Conservation (phyloP, 1,284 basidiomycete species). For the Cryptococcus jaspeensis region DNA sequence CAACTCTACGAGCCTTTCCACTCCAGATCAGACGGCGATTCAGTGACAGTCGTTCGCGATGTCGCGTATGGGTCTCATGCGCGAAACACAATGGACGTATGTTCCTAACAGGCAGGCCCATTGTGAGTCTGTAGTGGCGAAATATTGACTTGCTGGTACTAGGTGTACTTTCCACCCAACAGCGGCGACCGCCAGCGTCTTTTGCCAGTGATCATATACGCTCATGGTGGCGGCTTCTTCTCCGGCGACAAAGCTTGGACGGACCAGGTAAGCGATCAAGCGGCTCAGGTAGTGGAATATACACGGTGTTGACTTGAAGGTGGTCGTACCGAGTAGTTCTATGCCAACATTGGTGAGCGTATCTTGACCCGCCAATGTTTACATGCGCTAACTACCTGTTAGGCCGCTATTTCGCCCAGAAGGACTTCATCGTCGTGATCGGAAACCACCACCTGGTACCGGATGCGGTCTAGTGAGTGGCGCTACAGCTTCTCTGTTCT, state of each 20-base stretch:
- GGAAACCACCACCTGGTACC: slow-evolving; percentile 12
- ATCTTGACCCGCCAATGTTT: no score
- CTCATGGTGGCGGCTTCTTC: slow-evolving; percentile 15
- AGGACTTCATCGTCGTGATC: slow-evolving; percentile 7
- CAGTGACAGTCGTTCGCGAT: not conserved
- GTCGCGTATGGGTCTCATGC: no score
- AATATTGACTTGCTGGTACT: no score
- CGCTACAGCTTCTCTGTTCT: not conserved
- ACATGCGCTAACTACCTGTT: not conserved
- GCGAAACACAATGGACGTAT: no score
- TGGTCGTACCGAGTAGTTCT: no score
- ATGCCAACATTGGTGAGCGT: no score
- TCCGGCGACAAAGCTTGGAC: slow-evolving; percentile 16
- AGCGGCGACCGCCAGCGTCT: not conserved
- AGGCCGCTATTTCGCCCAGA: slow-evolving; percentile 11
- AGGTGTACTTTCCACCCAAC: not conserved
- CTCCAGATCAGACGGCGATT: not conserved
- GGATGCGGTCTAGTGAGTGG: slow-evolving; percentile 4
- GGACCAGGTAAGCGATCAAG: slow-evolving; percentile 5
- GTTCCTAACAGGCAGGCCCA: no score
- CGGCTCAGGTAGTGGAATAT: no score
- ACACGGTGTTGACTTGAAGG: no score
- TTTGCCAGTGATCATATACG: slow-evolving; percentile 5
- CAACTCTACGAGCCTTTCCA: slow-evolving; percentile 6
- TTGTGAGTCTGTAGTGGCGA: no score